Percentiles rank a stretch among this genome's conserved stretches.
Evolutionary conservation across 2,329 filamentous ascomycete genomes (phyloP).

Genomic region (Myriosclerotinia duriaeana): DNA sequence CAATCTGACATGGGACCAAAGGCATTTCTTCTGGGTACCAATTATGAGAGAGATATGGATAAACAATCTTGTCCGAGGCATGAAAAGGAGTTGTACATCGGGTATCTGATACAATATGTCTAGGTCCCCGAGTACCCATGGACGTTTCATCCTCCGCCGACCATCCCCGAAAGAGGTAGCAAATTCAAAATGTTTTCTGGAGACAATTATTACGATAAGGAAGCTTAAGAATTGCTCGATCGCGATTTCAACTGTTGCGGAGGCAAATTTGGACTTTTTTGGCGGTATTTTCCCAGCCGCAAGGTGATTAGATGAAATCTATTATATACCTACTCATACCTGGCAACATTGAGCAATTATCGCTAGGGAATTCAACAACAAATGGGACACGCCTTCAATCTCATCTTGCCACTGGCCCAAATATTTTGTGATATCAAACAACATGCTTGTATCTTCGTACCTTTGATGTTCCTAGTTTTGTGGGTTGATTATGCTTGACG

Average conservation of each 20-base stretch:
- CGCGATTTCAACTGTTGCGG: background rate
- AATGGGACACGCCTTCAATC: background rate
- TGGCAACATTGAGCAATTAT: conserved; percentile 1
- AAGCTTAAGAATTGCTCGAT: background rate
- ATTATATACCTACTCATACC: background rate
- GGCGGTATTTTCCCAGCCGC: background rate
- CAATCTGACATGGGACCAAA: background rate
- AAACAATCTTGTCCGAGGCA: conserved; percentile 16
- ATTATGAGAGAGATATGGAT: background rate
- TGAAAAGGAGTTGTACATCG: conserved; percentile 10
- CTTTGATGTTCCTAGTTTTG: conserved; percentile 3
- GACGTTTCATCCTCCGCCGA: conserved; percentile 15
- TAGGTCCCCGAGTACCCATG: background rate
- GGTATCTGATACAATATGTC: conserved; percentile 15
- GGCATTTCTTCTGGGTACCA: background rate
- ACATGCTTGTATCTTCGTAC: conserved; percentile 3
- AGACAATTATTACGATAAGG: background rate
- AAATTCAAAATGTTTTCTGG: conserved; percentile 6
- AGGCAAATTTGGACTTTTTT: background rate
- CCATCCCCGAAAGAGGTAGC: conserved; percentile 7
- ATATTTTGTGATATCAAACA: conserved; percentile 15
- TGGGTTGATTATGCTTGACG: conserved; percentile 22
- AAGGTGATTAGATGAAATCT: conserved; percentile 6
- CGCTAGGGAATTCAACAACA: background rate
- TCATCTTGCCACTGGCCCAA: background rate